Evolutionary conservation across 805 yeast genomes (phyloP), one percentile per base, ranked within the genome.

Genomic region (Metahyphopichia silvanorum): DNA sequence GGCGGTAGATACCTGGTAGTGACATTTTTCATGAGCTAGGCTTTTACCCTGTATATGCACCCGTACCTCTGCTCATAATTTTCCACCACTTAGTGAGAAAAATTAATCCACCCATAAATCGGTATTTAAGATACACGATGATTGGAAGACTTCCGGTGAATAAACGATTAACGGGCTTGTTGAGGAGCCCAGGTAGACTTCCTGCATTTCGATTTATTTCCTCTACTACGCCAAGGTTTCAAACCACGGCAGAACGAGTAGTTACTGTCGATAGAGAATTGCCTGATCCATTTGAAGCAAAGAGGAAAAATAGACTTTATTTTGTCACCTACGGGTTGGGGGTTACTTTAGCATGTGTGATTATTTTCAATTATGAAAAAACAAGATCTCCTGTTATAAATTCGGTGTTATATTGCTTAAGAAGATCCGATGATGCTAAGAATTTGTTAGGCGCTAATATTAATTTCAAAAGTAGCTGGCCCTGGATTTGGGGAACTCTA

Each of bases 311-410:
- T 40, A 61, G 79, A 34, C 47, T 64, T 15, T 76, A 77, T 35
- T 81, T 88, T 53, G 56, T 69, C 5, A 54, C 47, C 7, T 66
- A 66, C 37, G 69, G 62, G 1, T 32, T 64, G 15, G 73, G 71
- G 2, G 58, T 66, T 7, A 45, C 57, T 1, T 43, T 57, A n/a
- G 53, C 67, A 16, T 65, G 69, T 42, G 53, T 47, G 5, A 72
- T 85, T 19, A 85, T 91, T 48, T 82, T 91, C 74, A 89, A 93
- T 66, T 89, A 91, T 60, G 98, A 93, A 56, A 89, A 88, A 55
- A 79, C 88, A 13, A 79, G 84, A 27, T 86, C 96, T 10, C 97
- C 98, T 1, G 75, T 91, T 38, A 83, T 91, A 47, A 76, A 83
- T 25, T 89, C 95, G 5, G 83, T 96, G 4, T 65, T 93, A 55